Base-by-base conservation (phyloP, 306 rosid genomes). In the Astragalus glycyphyllos region DNA sequence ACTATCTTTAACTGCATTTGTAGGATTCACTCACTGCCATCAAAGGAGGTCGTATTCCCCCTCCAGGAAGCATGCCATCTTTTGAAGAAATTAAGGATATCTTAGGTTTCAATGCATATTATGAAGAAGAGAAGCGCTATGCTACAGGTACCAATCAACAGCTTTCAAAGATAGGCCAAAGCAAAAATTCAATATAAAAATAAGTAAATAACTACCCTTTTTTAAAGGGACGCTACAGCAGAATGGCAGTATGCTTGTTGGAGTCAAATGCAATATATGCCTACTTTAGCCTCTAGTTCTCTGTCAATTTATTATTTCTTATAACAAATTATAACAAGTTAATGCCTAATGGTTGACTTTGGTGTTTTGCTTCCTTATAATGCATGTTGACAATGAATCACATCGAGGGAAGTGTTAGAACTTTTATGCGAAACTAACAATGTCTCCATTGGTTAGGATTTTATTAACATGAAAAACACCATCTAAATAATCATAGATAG, bases 21-120 rank as follows among this genome's bases (percentile, higher is more conserved):
- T 86, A 93, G 97, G 98, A 88, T 68, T 71, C 97, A 65, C 89
- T 90, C 35, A 63, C 74, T 62, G 98, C 97, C 57, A 83, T 93
- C 50, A 85, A 13, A 84, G 93, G 98, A 65, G 98, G 98, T 7
- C 92, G 98, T 72, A 75, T 93, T 77, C 98, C 98, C 85, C 79
- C 97, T 65, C 98, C 97, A 17, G 96, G 92, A 81, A 90, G 94
- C 85, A 85, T 93, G 94, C 97, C 97, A 34, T 77, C 97, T 55
- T 93, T 93, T 32, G 97, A 84, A 68, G 97, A 93, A 83, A 68
- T 93, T 31, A 88, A 93, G 89, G 96, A 93, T 62, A 81, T 90
- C 56, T 51, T 93, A 48, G 98, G 98, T 70, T 93, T 93, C 92
- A 90, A 90, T 55, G 51, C 72, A 13, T 93, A 93, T 57, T 93